A percentile compares a stretch with the other conserved stretches of the same genome.
These are phyloP conservation scores for Dendrocalamus latiflorus DNA, from an alignment of 202 grass and related monocot species.

Conservation along the genomic window DNA sequence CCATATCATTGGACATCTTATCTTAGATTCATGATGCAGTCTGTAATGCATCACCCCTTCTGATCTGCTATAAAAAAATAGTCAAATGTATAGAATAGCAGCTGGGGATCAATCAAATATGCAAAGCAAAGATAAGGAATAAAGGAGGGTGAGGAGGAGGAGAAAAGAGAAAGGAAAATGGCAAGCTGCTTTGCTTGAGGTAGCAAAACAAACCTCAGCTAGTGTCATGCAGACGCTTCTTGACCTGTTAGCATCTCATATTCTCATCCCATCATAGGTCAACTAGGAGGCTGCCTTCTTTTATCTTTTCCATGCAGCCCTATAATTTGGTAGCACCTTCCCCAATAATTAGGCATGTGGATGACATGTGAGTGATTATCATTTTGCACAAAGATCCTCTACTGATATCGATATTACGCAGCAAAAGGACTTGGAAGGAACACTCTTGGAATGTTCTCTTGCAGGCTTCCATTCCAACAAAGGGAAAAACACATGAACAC, in stretches of 20 bases:
- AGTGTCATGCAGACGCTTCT: constrained; percentile 42
- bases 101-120: constrained; percentile 6
- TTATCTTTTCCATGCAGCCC: constrained; percentile 35
- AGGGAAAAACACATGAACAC: not conserved
- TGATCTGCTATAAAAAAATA: not conserved
- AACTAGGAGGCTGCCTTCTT: constrained; percentile 39
- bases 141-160: not conserved
- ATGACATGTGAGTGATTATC: constrained; percentile 32
- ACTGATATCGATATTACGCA: not conserved
- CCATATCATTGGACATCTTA: not conserved
- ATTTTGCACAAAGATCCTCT: not conserved
- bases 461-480: not conserved
- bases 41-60: not conserved
- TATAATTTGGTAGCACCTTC: constrained; percentile 35
- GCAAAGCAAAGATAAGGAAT: not conserved
- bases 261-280: constrained; percentile 30
- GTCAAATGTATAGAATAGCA: constrained; percentile 5
- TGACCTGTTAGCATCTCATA: constrained; percentile 6
- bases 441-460: constrained; percentile 23
- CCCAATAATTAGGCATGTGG: constrained; percentile 48
- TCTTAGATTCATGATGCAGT: constrained; percentile 20
- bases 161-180: constrained; percentile 23
- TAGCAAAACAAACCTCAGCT: constrained; percentile 4
- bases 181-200: constrained; percentile 16
- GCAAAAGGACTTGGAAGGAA: not conserved